Percentiles rank a stretch among this genome's conserved stretches.
Evolutionary conservation across 768 basidiomycete genomes (phyloP).

Genomic region (Phanerochaete sordida): DNA sequence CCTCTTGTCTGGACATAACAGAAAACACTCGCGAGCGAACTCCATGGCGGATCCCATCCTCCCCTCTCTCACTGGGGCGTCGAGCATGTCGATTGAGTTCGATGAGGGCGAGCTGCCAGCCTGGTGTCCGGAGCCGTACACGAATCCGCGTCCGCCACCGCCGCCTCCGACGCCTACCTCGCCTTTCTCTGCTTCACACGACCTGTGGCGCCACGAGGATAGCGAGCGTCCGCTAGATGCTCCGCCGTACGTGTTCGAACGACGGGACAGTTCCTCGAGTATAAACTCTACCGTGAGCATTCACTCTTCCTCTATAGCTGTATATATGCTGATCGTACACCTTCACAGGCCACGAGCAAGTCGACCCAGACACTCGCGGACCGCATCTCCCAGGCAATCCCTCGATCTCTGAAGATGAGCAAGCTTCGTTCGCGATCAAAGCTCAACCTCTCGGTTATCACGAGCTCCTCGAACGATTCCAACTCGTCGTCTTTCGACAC

Average conservation of each 20-base stretch:
- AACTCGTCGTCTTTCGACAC: conserved; percentile 2
- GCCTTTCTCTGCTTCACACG: neutral
- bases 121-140: conserved; percentile 16
- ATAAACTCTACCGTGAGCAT: conserved; percentile 15
- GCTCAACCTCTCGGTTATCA: conserved; percentile 17
- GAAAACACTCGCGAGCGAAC: neutral
- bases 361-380: conserved; percentile 20
- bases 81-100: conserved; percentile 2
- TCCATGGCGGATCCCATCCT: neutral
- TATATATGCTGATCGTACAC: neutral
- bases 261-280: conserved; percentile 23
- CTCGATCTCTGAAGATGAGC: conserved; percentile 14
- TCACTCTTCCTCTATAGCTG: neutral
- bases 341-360: conserved; percentile 17
- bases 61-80: neutral
- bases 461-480: conserved; percentile 4
- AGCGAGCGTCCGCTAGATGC: conserved; percentile 9
- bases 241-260: conserved; percentile 21
- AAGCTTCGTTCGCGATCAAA: conserved; percentile 20
- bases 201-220: conserved; percentile 1
- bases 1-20: neutral
- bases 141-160: conserved; percentile 20
- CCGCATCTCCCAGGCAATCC: conserved; percentile 14
- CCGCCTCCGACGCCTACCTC: conserved; percentile 9
- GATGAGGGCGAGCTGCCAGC: conserved; percentile 2